Evolutionary conservation across 192 early-diverging fungal species (phyloP), one percentile per base, ranked within the genome.

Genomic region (Helicostylum pulchrum): DNA sequence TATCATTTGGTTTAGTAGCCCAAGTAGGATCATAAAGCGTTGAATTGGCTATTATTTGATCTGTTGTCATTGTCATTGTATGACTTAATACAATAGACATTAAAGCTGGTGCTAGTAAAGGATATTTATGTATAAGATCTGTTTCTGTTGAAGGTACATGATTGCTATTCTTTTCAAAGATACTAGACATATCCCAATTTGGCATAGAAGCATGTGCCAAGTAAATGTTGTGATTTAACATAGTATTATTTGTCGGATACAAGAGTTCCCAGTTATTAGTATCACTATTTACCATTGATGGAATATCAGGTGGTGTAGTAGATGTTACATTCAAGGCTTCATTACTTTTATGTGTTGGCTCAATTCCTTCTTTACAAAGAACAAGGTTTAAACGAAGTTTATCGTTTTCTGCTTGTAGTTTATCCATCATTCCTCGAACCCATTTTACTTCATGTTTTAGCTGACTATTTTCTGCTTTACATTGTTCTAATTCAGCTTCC

Each of bases 401-500:
- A 49, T 70, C 68, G 50, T 70, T 70, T 56, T 70, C 68, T 44
- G 53, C 61, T 64, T 70, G 68, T 32, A 70, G 56, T 34, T 57
- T 54, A 11, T 57, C 52, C 68, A 70, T 63, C 31, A 61, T 70
- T 39, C 32, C 32, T 30, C 61, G 68, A 19, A 64, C 53, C 68
- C 68, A 70, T 34, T 63, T 62, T 8, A 73, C 62, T 54, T 73
- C 66, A 11, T 67, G 45, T 34, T 61, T 42, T 9, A 73, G 49
- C 23, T 73, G 71, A 9, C 55, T 60, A 50, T 73, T 73, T 30
- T 73, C 71, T 51, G 61, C 39, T 20, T 68, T 64, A 34, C 36
- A 53, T 49, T 62, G 51, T 32, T 56, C 62, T 2, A 68, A 42
- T 26, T 73, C 50, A 32, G 34, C 39, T 54, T 73, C 71, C 20